These are phyloP conservation scores for Alternaria brassicae DNA, from an alignment of 2,329 filamentous ascomycete species.

Conservation along the genomic window DNA sequence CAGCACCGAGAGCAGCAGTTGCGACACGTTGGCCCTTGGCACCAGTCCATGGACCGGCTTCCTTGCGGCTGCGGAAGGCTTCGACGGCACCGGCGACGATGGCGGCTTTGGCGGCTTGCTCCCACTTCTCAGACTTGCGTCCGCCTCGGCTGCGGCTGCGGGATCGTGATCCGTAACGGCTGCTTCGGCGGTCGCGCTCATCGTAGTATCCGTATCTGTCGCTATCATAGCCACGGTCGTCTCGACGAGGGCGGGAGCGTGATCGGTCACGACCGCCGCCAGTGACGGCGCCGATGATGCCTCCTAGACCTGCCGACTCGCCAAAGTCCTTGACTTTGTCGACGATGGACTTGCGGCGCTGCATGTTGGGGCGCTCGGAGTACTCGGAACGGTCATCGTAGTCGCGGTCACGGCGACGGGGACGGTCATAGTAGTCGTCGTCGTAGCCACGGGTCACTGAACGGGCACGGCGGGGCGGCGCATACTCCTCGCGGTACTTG, in stretches of 20 bases:
- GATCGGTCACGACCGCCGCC: constrained; percentile 67
- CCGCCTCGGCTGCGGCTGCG: constrained; percentile 57
- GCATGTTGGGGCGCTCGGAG: constrained; percentile 51
- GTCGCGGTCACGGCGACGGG: constrained; percentile 55
- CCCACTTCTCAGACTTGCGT: constrained; percentile 63
- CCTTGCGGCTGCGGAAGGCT: constrained; percentile 88
- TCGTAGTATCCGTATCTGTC: constrained; percentile 42
- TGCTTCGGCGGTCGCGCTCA: constrained; percentile 39
- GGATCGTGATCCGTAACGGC: constrained; percentile 62
- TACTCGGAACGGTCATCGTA: constrained; percentile 58
- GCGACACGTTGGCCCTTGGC: constrained; percentile 91
- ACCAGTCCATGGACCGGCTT: constrained; percentile 87
- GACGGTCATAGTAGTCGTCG: constrained; percentile 52
- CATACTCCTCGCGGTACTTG: constrained; percentile 58
- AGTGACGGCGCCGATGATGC: constrained; percentile 58
- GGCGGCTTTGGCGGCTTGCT: constrained; percentile 88
- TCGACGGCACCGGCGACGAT: constrained; percentile 89
- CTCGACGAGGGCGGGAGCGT: constrained; percentile 42
- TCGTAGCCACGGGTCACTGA: constrained; percentile 69
- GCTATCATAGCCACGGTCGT: constrained; percentile 60
- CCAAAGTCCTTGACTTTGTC: constrained; percentile 63
- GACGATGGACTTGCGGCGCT: constrained; percentile 64
- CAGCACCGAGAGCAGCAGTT: constrained; percentile 84
- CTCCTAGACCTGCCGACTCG: constrained; percentile 65
- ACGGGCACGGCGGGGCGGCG: constrained; percentile 66